These are phyloP conservation scores for Persicaria maculosa DNA, from an alignment of 148 eudicot species.

Conservation along the genomic window DNA sequence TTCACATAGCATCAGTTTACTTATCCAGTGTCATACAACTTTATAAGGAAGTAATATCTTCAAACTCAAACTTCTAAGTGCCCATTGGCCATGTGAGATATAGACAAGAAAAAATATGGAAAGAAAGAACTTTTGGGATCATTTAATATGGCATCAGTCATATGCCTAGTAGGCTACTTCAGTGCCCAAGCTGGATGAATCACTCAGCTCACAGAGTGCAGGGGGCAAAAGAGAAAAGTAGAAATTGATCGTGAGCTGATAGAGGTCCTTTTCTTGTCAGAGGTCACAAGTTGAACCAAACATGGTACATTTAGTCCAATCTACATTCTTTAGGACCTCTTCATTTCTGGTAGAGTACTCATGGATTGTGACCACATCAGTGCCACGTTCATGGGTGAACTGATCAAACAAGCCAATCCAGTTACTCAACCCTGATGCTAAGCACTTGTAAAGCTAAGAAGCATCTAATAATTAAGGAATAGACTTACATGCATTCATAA, in stretches of 20 bases:
- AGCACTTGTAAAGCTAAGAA: neutral
- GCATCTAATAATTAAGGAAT: slow-evolving; percentile 21
- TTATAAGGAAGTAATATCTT: neutral
- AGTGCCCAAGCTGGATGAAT: neutral
- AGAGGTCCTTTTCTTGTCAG: neutral
- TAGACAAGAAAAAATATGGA: neutral
- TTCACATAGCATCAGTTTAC: neutral
- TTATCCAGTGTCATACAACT: neutral
- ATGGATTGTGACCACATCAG: neutral
- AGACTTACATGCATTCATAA: slow-evolving; percentile 23
- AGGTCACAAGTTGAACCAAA: neutral
- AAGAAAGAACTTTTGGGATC: neutral
- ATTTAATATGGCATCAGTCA: neutral
- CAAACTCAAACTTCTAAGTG: neutral
- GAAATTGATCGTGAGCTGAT: neutral
- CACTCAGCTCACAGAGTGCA: neutral
- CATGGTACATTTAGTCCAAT: neutral
- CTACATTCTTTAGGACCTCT: neutral
- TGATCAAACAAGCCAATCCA: neutral
- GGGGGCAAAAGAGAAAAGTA: neutral
- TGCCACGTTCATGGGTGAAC: neutral
- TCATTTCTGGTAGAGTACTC: neutral
- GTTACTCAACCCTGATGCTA: neutral
- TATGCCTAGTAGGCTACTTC: neutral
- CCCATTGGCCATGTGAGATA: neutral